These are phyloP conservation scores for Limnomonas spitsbergensis DNA, from an alignment of 139 green algal species.

Conservation along the genomic window DNA sequence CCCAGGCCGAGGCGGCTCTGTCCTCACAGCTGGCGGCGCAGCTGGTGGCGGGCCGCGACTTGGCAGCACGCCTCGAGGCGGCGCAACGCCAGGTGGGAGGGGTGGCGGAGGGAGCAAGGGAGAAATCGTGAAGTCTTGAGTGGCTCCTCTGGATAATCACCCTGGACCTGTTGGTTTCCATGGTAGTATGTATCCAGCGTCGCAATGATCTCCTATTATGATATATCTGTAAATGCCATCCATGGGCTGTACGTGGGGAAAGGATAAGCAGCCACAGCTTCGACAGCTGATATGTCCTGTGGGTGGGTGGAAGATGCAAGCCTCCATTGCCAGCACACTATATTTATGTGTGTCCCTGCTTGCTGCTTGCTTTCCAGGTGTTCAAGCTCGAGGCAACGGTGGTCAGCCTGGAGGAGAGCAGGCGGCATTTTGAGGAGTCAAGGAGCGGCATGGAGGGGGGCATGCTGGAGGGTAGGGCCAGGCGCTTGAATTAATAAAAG, in stretches of 20 bases:
- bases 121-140: too few species aligned
- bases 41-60: background rate
- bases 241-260: too few species aligned
- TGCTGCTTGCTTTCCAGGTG: too few species aligned
- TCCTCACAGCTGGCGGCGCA: background rate
- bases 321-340: too few species aligned
- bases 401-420: slow-evolving; percentile 45
- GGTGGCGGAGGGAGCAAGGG: background rate
- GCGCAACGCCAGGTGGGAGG: background rate
- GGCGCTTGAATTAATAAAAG: background rate
- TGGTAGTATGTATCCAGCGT: too few species aligned
- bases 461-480: slow-evolving; percentile 40
- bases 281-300: background rate
- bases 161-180: too few species aligned
- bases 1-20: background rate
- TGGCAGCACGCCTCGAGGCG: background rate
- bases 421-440: slow-evolving; percentile 19
- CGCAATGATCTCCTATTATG: too few species aligned
- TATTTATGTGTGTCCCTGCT: too few species aligned
- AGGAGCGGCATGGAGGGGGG: slow-evolving; percentile 38
- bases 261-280: too few species aligned
- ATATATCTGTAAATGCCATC: too few species aligned
- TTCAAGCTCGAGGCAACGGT: slow-evolving; percentile 43
- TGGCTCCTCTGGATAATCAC: too few species aligned
- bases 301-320: too few species aligned